These are phyloP conservation scores for Aureococcus anophagefferens DNA, from an alignment of 108 stramenopile genomes.

Conservation along the genomic window DNA sequence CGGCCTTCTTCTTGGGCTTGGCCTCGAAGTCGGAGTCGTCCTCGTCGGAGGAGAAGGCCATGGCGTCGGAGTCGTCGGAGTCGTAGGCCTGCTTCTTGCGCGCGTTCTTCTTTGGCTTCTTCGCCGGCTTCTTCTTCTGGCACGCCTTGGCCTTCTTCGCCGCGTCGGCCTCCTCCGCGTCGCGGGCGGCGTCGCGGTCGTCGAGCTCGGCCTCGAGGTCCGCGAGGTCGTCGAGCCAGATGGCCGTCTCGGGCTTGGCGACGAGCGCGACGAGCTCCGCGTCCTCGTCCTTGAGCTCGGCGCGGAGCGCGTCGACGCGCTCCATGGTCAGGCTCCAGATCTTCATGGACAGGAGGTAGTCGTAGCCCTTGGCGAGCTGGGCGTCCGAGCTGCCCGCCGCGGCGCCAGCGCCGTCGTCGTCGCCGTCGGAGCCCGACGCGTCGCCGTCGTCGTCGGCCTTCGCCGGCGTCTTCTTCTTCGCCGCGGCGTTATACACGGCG, in stretches of 20 bases:
- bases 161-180: slow-evolving; percentile 50
- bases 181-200: slow-evolving; percentile 52
- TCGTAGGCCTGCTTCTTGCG: slow-evolving; percentile 25
- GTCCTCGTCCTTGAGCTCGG: slow-evolving; percentile 68
- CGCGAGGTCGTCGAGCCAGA: slow-evolving; percentile 89
- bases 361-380: slow-evolving; percentile 81
- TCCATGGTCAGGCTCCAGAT: slow-evolving; percentile 95
- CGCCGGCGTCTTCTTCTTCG: slow-evolving; percentile 14
- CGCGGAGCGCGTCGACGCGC: slow-evolving; percentile 76
- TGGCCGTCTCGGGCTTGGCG: slow-evolving; percentile 60
- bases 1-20: slow-evolving; percentile 4
- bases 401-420: slow-evolving; percentile 45
- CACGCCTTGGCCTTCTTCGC: slow-evolving; percentile 16
- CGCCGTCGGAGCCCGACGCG: slow-evolving; percentile 28
- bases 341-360: slow-evolving; percentile 97
- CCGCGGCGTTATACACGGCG: slow-evolving; percentile 43
- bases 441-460: slow-evolving; percentile 34
- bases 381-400: slow-evolving; percentile 28
- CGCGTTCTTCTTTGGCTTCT: slow-evolving; percentile 19
- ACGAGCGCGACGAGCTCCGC: slow-evolving; percentile 63
- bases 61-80: slow-evolving; percentile 52
- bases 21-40: slow-evolving; percentile 33
- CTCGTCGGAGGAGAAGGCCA: slow-evolving; percentile 38
- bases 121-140: slow-evolving; percentile 49
- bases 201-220: slow-evolving; percentile 79